Base-by-base conservation (phyloP, 805 yeast species). In the Metschnikowia rubicola region DNA sequence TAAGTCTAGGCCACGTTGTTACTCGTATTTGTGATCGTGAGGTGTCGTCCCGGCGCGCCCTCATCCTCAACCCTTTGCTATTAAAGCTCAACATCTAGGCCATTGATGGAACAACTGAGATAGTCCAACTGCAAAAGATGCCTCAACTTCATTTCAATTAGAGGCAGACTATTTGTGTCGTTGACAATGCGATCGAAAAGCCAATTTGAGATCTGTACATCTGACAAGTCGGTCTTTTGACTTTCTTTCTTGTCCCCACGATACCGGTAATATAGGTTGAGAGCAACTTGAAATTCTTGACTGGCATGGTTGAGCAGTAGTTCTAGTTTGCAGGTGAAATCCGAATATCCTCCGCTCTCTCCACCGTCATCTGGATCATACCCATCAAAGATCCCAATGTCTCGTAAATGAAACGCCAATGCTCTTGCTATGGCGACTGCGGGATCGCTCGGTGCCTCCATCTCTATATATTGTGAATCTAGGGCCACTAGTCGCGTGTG, bases 311-410 rank as follows among this genome's bases (percentile, higher is more conserved):
- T 35, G 34, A 55, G 35, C 31, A 36, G 47, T 28, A 51, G 17
- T 12, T 34, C 38, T 30, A 55, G 32, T 28, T 48, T 53, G 46
- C 55, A 55, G 11, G 38, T 41, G 36, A 43, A 48, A 29, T 41
- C 44, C 8, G 50, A 32, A 11, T 31, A 26, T 12, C 41, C 39
- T 7, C 42, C 49, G 32, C 45, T 46, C 30, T 46, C 45, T 11
- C 42, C 35, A 36, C 49, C 49, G 17, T 45, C 48, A 13, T 45
- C 48, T 4, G 48, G 48, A 30, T 43, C 47, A 47, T 43, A 53
- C 9, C 51, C 56, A 21, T 53, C 56, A 9, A 55, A 43, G 28
- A 54, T 35, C 6, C 59, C 59, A 35, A 50, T 44, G 10, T 45
- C 37, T 26, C 50, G 30, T 31, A 55, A 36, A 29, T 54, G 59